phyloP scores from a whole-genome alignment of 805 yeast species.

The Alloascoidea africana region DNA sequence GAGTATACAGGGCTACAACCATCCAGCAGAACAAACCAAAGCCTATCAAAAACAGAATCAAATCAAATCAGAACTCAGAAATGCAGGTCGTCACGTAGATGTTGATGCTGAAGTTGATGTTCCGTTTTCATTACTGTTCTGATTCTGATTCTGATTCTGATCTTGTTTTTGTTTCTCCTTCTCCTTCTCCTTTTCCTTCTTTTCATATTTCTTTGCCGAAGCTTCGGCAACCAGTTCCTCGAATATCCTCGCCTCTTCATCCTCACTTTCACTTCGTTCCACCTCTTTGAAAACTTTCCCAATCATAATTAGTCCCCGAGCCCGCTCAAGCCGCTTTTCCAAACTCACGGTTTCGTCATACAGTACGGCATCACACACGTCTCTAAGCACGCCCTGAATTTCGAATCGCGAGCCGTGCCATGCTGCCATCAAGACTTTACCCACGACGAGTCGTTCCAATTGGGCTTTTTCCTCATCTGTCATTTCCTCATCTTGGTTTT shows the following conservation, averaged over 20 bases:
- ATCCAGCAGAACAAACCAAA: too few species aligned
- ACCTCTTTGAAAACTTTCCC: conserved; percentile 58
- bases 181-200: conserved; percentile 7
- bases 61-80: too few species aligned
- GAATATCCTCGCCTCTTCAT: conserved; percentile 77
- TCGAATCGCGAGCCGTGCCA: conserved; percentile 93
- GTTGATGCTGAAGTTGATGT: too few species aligned
- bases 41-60: too few species aligned
- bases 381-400: conserved; percentile 62
- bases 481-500: conserved; percentile 18
- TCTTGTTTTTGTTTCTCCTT: too few species aligned
- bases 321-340: conserved; percentile 54
- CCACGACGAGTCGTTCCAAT: conserved; percentile 68
- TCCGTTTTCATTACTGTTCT: too few species aligned
- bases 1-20: too few species aligned
- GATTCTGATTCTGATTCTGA: too few species aligned
- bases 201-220: conserved; percentile 34
- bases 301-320: conserved; percentile 60
- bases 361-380: conserved; percentile 66
- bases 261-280: conserved; percentile 71
- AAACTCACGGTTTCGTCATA: conserved; percentile 48
- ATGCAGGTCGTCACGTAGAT: too few species aligned
- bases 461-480: conserved; percentile 52
- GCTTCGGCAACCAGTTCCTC: conserved; percentile 91
- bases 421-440: conserved; percentile 84